Base-by-base conservation (phyloP, 495 filamentous ascomycete species). In the Hypomontagnella monticulosa region DNA sequence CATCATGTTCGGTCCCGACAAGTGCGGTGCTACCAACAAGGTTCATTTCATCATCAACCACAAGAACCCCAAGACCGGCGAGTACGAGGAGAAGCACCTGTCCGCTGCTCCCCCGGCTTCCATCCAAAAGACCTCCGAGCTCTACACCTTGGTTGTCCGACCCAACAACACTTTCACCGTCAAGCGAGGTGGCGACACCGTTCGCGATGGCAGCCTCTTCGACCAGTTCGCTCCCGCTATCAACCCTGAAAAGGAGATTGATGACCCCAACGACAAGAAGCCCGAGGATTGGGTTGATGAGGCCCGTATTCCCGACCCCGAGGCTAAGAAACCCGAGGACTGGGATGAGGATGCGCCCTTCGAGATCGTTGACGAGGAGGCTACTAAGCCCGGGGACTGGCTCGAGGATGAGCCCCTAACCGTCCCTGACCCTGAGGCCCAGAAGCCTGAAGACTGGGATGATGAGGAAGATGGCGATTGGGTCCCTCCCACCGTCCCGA, bases 11-110 rank as follows among this genome's bases (percentile, higher is more conserved):
- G 96, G 96, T 67, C 96, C 96, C 73, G 96, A 99, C 83, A 99
- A 97, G 89, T 99, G 96, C 78, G 96, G 95, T 80, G 87, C 91
- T 73, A 98, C 93, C 76, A 99, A 99, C 88, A 98, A 98, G 89
- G 92, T 99, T 57, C 96, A 99, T 85, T 97, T 99, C 82, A 99
- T 99, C 80, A 96, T 99, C 90, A 94, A 95, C 76, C 96, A 98
- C 91, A 99, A 98, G 90, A 99, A 98, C 87, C 96, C 96, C 73
- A 98, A 97, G 91, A 97, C 93, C 48, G 93, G 95, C 79, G 94
- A 97, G 79, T 99, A 99, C 71, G 95, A 98, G 86, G 96, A 99
- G 90, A 99, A 99, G 88, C 96, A 99, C 82, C 85, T 98, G 53
- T 90, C 86, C 76, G 84, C 85, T 70, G 88, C 95, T 38, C 93